Base-by-base conservation (phyloP, 352 stramenopile genomes). In the Phytopythium montanum region DNA sequence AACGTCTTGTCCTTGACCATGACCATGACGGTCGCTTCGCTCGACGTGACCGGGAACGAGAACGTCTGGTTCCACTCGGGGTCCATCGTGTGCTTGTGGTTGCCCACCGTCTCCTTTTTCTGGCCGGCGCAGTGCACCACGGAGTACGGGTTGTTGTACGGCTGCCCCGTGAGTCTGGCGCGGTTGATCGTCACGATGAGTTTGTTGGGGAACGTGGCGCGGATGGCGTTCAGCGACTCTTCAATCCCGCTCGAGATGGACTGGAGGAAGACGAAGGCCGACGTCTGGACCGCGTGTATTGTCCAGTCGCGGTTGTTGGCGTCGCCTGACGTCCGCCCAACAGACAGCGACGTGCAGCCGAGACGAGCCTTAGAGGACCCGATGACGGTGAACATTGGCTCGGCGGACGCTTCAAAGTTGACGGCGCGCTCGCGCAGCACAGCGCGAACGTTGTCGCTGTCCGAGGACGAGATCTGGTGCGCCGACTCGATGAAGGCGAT, bases 51-150 rank as follows among this genome's bases (percentile, higher is more conserved):
- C 0, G 87, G 87, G 46, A 95, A 95, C 9, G 85, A 94, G 52
- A 95, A 95, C 0, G 87, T 94, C 53, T 95, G 87, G 58, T 95
- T 95, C 87, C 87, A 95, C 64, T 95, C 87, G 0, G 87, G 87
- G 26, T 95, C 85, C 87, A 95, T 95, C 42, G 85, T 95, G 61
- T 94, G 86, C 48, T 90, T 90, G 66, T 95, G 83, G 55, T 84
- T 94, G 28, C 85, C 85, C 14, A 91, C 81, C 0, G 87, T 95
- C 60, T 94, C 87, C 33, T 92, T 94, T 72, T 94, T 94, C 65
- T 95, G 87, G 0, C 85, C 80, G 0, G 89, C 81, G 21, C 87
- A 95, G 31, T 85, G 69, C 31, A 94, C 69, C 12, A 94, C 72
- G 1, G 85, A 83, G 49, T 90, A 94, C 46, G 87, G 87, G 53